phyloP scores from a whole-genome alignment of 2,329 filamentous ascomycete species.

The Zymoseptoria tritici region DNA sequence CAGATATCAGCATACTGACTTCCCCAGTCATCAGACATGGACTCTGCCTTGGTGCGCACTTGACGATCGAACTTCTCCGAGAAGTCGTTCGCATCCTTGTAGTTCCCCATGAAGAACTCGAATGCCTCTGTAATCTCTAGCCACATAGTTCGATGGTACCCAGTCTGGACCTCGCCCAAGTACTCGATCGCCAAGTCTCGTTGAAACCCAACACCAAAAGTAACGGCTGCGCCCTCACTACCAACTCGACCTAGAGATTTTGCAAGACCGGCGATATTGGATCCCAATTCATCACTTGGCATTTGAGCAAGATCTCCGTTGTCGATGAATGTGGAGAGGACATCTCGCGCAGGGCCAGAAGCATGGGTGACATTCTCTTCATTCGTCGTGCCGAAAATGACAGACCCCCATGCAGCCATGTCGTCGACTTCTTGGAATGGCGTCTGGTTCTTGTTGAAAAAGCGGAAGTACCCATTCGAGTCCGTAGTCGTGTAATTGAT shows the following conservation, averaged over 20 bases:
- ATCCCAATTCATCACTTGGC: slow-evolving; percentile 4
- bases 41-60: slow-evolving; percentile 16
- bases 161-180: slow-evolving; percentile 19
- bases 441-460: slow-evolving; percentile 19
- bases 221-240: slow-evolving; percentile 6
- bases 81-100: slow-evolving; percentile 7
- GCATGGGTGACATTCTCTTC: slow-evolving; percentile 4
- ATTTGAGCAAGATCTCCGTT: slow-evolving; percentile 5
- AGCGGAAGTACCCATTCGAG: slow-evolving; percentile 15
- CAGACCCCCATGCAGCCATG: slow-evolving; percentile 20
- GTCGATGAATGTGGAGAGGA: slow-evolving; percentile 12
- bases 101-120: slow-evolving; percentile 17
- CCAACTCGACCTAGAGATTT: slow-evolving; percentile 11
- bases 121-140: slow-evolving; percentile 16
- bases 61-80: slow-evolving; percentile 16
- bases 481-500: slow-evolving; percentile 16
- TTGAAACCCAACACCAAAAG: slow-evolving; percentile 20
- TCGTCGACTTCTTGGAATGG: slow-evolving; percentile 19
- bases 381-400: slow-evolving; percentile 14
- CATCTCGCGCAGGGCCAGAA: slow-evolving; percentile 6
- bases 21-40: slow-evolving; percentile 18
- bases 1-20: slow-evolving; percentile 23
- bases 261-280: slow-evolving; percentile 15
- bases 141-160: slow-evolving; percentile 20
- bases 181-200: slow-evolving; percentile 20